Base-by-base conservation (phyloP, 768 basidiomycete species). In the Leccinellum rugosiceps region DNA sequence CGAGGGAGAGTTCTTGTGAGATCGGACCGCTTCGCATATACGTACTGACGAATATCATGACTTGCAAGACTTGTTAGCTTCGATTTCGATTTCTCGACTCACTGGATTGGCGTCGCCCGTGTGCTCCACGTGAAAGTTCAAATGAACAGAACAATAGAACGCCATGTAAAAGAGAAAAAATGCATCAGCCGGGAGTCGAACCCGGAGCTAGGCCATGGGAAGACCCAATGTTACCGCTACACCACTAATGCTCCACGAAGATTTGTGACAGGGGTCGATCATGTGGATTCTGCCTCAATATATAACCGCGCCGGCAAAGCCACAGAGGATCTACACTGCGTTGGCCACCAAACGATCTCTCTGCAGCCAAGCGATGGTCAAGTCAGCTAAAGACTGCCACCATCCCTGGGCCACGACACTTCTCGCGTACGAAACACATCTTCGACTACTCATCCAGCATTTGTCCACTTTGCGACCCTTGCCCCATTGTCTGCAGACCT, bases 151-250 rank as follows among this genome's bases (percentile, higher is more conserved):
- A 25, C 25, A 25, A 25, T 25, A 31, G 30, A 31, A 31, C 17
- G 35, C 17, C 1, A 38, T n/a, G 35, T 2, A 6, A 2, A 25
- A 10, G 25, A 59, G 44, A 38, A 55, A 38, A 55, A 38, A 13
- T 80, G 79, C 80, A 74, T 75, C 73, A 69, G 72, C 80, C 78
- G 80, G 80, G 80, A 81, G 75, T 81, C 80, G 80, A 81, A 81
- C 80, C 80, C 80, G 78, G 79, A 69, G 80, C 80, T 79, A 78
- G 79, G 78, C 78, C 78, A 80, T 88, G 87, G 86, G 87, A 88
- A 88, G 85, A 86, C 84, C 83, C 84, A 86, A 88, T 87, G 87
- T 88, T 87, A 87, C 86, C 86, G 81, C 75, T 88, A 87, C 86
- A 86, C 86, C 83, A 87, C 70, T 71, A 63, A 74, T 70, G 71